Evolutionary conservation across 768 basidiomycete genomes (phyloP).

Genomic region (Lactifluus piperatus): DNA sequence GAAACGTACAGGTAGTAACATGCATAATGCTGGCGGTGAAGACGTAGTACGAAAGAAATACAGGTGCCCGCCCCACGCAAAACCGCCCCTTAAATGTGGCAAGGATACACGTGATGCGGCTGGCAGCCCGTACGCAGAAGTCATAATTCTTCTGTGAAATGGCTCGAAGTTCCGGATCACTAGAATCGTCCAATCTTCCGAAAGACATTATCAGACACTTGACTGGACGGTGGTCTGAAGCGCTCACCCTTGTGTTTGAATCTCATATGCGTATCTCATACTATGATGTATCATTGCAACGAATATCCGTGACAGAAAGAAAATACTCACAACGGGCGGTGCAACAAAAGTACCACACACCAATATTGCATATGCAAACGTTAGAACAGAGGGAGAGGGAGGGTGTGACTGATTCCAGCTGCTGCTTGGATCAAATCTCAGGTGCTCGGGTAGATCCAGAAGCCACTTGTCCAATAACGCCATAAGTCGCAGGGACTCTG

Average conservation of each 20-base stretch:
- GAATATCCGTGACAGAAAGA: not conserved
- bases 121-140: slow-evolving; percentile 68
- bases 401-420: slow-evolving; percentile 31
- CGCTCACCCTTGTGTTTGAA: slow-evolving; percentile 20
- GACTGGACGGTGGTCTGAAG: not conserved
- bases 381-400: slow-evolving; percentile 57
- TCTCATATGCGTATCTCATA: slow-evolving; percentile 25
- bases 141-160: slow-evolving; percentile 59
- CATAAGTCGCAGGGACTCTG: slow-evolving; percentile 50
- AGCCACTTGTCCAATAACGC: slow-evolving; percentile 66
- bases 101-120: slow-evolving; percentile 64
- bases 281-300: slow-evolving; percentile 19
- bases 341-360: slow-evolving; percentile 66
- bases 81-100: slow-evolving; percentile 55
- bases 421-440: slow-evolving; percentile 51
- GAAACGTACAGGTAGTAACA: slow-evolving; percentile 53
- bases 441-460: slow-evolving; percentile 55
- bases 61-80: slow-evolving; percentile 50
- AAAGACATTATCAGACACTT: not conserved
- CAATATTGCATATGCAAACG: slow-evolving; percentile 83
- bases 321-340: slow-evolving; percentile 65
- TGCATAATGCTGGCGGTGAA: slow-evolving; percentile 80
- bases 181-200: slow-evolving; percentile 27
- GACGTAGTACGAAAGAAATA: slow-evolving; percentile 69
- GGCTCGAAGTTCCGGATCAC: slow-evolving; percentile 46